Base-by-base conservation (phyloP, 2,329 filamentous ascomycete species). In the Dothidotthia symphoricarpi region DNA sequence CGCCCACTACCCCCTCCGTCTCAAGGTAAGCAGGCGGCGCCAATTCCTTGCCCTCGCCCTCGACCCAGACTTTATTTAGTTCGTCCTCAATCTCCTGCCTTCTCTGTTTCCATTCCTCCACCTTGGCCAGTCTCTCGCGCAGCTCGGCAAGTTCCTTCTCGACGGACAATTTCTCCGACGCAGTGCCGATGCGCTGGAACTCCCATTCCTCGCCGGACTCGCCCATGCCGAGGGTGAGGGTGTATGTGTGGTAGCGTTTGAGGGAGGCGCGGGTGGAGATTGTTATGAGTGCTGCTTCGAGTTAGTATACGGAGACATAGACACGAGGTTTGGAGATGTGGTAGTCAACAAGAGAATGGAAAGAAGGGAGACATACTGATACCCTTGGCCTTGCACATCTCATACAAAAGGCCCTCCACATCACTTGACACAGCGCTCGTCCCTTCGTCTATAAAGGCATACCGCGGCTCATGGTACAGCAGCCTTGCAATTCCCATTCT, bases 191-290 rank as follows among this genome's bases (percentile, higher is more conserved):
- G 39, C 88, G 82, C 66, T 96, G 86, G 65, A 95, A 86, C 51
- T 91, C 85, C 88, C 93, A 97, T 57, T 86, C 85, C 37, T 87
- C 84, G n/a, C 85, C 88, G 34, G 82, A 78, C 12, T 86, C 81
- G 34, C 90, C 91, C 42, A 86, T 71, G 17, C 90, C 90, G 4
- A 98, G 80, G 3, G 83, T 84, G 8, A 98, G 81, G 54, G 94
- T 95, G 69, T 83, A 96, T 0, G 83, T 90, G 70, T 98, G 93
- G 61, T 97, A 97, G 60, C 91, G 90, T 69, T 96, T 96, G 41
- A 98, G 77, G 15, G 88, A 95, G 11, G 88, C 91, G 28, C 93
- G 85, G 0, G 93, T 98, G 1, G 89, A 95, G 43, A 98, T 91
- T 0, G 93, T 98, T 55, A 98, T 93, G 3, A 98, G 73, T 1